phyloP scores from a whole-genome alignment of 2,329 filamentous ascomycete species.

The Fusarium xyrophilum region DNA sequence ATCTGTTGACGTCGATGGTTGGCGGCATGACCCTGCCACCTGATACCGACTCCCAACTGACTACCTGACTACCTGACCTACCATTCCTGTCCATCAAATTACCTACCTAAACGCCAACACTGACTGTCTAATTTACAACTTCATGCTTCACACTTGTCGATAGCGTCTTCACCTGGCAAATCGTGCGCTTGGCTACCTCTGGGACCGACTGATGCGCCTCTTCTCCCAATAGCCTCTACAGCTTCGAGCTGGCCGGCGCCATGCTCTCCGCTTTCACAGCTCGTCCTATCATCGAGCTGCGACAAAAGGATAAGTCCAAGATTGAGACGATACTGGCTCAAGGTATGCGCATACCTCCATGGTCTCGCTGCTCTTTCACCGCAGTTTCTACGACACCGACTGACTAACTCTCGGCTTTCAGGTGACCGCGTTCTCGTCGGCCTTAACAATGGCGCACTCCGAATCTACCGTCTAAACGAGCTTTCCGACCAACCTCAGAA shows the following conservation, averaged over 20 bases:
- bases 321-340: conserved; percentile 96
- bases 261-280: conserved; percentile 99
- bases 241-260: conserved; percentile 56
- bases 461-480: conserved; percentile 91
- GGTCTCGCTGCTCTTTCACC: neutral
- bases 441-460: conserved; percentile 84
- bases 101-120: conserved; percentile 1
- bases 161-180: neutral
- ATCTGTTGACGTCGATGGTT: conserved; percentile 44
- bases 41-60: conserved; percentile 18
- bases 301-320: conserved; percentile 91
- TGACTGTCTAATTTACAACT: neutral
- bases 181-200: neutral
- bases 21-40: conserved; percentile 29
- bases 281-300: conserved; percentile 95
- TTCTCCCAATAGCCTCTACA: conserved; percentile 41
- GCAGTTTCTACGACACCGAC: neutral
- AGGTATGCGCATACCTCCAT: conserved; percentile 58
- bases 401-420: conserved; percentile 45
- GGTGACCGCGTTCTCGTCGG: conserved; percentile 92
- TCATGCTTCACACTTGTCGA: neutral
- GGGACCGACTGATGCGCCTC: conserved; percentile 43
- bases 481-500: conserved; percentile 49
- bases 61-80: neutral
- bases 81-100: conserved; percentile 1